Base-by-base conservation (phyloP, 179 eudicot genomes). In the Patellifolia procumbens region DNA sequence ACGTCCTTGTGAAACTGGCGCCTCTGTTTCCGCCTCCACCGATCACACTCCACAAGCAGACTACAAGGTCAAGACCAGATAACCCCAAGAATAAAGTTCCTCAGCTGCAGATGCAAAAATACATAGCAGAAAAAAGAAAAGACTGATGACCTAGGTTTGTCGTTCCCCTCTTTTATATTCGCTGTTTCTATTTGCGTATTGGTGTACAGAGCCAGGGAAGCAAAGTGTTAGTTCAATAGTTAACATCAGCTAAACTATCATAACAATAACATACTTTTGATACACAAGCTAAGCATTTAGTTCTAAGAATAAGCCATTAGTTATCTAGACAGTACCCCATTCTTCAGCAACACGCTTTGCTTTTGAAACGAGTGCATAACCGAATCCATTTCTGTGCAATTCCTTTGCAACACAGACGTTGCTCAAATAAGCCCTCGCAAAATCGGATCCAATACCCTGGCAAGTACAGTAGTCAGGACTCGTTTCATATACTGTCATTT, bases 341-440 rank as follows among this genome's bases (percentile, higher is more conserved):
- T 91, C 84, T 83, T 91, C 88, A 79, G 98, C 97, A 78, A 90
- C 84, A 75, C 67, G 65, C 83, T 86, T 90, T 53, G 94, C 87
- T 83, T 89, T 83, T 15, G 85, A 80, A 58, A 94, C 74, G 42
- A 92, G 93, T 7, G 74, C 79, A 81, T 80, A 85, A 61, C 93
- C 98, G 61, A 94, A 73, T 48, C 98, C 97, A 72, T 89, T 88
- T 80, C 96, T 83, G 37, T 89, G 91, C 81, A 93, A 73, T 84
- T 94, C 98, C 74, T 87, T 70, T 75, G 98, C 97, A 53, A 94
- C 98, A 82, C 98, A 92, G 17, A 94, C 97, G 70, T 92, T 91
- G 82, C 91, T 91, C 79, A 94, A 61, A 80, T 94, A 94, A 45
- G 92, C 98, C 87, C 98, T 88, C 11, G 90, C 88, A 78, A 94